phyloP scores from a whole-genome alignment of 192 early-diverging fungal species.

The Linnemannia hyalina region DNA sequence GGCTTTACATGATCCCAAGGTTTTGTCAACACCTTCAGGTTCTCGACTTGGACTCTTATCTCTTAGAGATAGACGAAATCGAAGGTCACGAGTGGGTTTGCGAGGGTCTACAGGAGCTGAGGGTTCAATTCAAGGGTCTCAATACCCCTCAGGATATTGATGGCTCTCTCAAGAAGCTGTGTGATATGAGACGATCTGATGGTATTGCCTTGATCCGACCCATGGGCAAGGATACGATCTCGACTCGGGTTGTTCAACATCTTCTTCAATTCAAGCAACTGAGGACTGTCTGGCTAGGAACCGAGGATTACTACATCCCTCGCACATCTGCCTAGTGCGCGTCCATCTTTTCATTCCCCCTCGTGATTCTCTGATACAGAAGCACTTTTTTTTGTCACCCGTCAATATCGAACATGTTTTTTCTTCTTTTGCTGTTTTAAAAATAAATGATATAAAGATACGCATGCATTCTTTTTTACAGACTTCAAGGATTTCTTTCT shows the following conservation, averaged over 20 bases:
- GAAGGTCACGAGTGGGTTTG: background rate
- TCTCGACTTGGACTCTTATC: background rate
- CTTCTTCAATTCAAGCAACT: background rate
- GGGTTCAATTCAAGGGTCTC: background rate
- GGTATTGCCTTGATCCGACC: background rate
- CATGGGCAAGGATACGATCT: background rate
- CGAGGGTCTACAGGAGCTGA: background rate
- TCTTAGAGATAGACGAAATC: background rate
- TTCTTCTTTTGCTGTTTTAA: too few relatives aligned
- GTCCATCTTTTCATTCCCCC: too few relatives aligned
- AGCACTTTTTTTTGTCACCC: too few relatives aligned
- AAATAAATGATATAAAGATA: too few relatives aligned
- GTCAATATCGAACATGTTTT: too few relatives aligned
- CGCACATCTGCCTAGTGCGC: too few relatives aligned
- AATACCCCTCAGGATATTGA: background rate
- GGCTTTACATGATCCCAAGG: background rate
- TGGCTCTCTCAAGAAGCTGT: background rate
- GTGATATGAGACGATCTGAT: background rate
- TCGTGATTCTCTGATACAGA: too few relatives aligned
- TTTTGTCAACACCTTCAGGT: background rate
- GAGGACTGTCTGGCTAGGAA: too few relatives aligned
- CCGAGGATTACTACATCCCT: background rate
- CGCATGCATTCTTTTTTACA: too few relatives aligned
- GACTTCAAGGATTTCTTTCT: too few relatives aligned
- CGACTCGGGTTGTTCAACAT: background rate